phyloP scores from a whole-genome alignment of 1,284 basidiomycete genomes.

The Chalciporus sp. region DNA sequence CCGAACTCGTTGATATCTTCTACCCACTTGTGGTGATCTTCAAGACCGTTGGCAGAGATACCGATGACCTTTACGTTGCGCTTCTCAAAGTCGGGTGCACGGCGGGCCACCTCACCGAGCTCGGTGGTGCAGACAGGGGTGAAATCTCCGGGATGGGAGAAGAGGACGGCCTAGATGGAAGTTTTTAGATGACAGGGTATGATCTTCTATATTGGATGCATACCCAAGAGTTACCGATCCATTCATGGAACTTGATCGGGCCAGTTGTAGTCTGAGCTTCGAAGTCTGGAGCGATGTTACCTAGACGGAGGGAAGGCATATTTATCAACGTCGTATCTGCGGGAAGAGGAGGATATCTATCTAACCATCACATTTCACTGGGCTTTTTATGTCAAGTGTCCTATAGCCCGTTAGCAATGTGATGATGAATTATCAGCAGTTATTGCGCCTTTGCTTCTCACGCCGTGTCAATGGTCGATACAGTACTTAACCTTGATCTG shows the following conservation, averaged over 20 bases:
- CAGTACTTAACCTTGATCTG: neutral
- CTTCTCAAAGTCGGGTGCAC: conserved; percentile 81
- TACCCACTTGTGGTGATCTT: conserved; percentile 89
- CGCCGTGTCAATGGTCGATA: conserved; percentile 21
- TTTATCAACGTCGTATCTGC: conserved; percentile 5
- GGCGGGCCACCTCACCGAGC: conserved; percentile 92
- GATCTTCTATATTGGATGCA: conserved; percentile 8
- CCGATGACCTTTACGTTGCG: conserved; percentile 94
- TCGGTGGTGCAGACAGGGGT: conserved; percentile 95
- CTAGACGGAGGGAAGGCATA: conserved; percentile 65
- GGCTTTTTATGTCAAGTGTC: conserved; percentile 24
- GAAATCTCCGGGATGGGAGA: conserved; percentile 92
- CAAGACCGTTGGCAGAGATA: conserved; percentile 90
- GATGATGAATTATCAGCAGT: conserved; percentile 26
- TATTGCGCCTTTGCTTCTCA: conserved; percentile 53
- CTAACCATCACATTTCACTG: conserved; percentile 4
- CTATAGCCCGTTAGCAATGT: too few relatives aligned
- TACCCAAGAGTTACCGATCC: conserved; percentile 89
- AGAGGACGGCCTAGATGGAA: conserved; percentile 68
- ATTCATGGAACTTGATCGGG: conserved; percentile 88
- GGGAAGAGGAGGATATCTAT: neutral
- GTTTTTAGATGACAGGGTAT: conserved; percentile 2
- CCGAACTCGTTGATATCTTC: conserved; percentile 89
- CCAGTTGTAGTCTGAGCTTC: conserved; percentile 82
- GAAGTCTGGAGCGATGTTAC: conserved; percentile 81